Conservation (phyloP, 2,329 filamentous ascomycete genomes). For the Arachnomyces sp. region DNA sequence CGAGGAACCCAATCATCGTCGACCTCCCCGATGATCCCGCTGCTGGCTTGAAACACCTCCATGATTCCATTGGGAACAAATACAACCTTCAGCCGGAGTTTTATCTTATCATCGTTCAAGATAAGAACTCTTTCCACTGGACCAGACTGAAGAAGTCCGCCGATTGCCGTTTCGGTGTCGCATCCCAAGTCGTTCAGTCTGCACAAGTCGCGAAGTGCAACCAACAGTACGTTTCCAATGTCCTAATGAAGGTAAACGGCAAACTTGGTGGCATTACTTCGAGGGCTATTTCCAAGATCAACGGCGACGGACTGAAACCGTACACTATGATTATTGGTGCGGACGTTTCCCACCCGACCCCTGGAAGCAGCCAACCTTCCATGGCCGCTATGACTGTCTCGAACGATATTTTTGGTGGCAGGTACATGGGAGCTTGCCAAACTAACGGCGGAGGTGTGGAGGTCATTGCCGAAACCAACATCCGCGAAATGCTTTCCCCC, state of each 20-base stretch:
- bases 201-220: conserved; percentile 62
- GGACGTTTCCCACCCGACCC: conserved; percentile 78
- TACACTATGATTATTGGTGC: conserved; percentile 77
- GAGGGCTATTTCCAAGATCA: conserved; percentile 39
- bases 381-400: conserved; percentile 85
- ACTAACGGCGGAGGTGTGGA: conserved; percentile 78
- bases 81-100: conserved; percentile 60
- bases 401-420: conserved; percentile 60
- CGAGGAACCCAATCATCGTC: conserved; percentile 40
- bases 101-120: conserved; percentile 67
- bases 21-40: conserved; percentile 39
- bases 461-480: conserved; percentile 63
- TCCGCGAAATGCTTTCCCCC: conserved; percentile 57
- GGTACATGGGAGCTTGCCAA: conserved; percentile 71
- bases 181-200: conserved; percentile 74
- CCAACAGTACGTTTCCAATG: conserved; percentile 84
- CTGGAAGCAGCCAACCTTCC: conserved; percentile 60
- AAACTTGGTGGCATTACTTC: conserved; percentile 82
- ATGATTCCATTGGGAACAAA: conserved; percentile 47
- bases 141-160: conserved; percentile 81
- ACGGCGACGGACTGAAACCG: conserved; percentile 28
- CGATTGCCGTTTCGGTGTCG: conserved; percentile 76
- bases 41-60: conserved; percentile 50
- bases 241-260: conserved; percentile 93
- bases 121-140: conserved; percentile 66